These are phyloP conservation scores for Phytophthora ramorum DNA, from an alignment of 352 stramenopile genomes.

Conservation along the genomic window DNA sequence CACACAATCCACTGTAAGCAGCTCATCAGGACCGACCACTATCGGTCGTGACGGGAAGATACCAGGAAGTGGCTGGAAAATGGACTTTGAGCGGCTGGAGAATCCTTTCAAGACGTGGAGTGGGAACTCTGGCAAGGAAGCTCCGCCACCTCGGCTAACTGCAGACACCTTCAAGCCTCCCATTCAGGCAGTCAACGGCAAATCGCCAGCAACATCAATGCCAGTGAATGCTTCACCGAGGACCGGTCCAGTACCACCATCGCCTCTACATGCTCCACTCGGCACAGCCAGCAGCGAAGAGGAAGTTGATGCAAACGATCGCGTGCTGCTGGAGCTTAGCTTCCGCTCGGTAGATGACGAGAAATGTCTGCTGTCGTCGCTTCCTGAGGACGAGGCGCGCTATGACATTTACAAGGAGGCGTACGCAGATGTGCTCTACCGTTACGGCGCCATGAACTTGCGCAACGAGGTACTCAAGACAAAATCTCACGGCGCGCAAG, in stretches of 20 bases:
- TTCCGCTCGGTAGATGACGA: conserved; percentile 49
- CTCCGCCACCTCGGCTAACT: conserved; percentile 50
- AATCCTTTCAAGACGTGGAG: conserved; percentile 85
- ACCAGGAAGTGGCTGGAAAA: conserved; percentile 49
- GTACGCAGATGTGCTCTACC: conserved; percentile 85
- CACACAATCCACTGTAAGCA: conserved; percentile 11
- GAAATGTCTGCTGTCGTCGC: conserved; percentile 54
- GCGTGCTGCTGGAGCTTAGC: conserved; percentile 59
- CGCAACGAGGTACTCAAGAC: conserved; percentile 81
- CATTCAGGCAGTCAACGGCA: conserved; percentile 34
- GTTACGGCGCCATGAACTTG: conserved; percentile 77
- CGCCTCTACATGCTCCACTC: conserved; percentile 22
- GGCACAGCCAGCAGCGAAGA: conserved; percentile 27
- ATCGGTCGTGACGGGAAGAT: conserved; percentile 26
- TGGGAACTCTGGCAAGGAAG: conserved; percentile 42
- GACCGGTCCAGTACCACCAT: conserved; percentile 21
- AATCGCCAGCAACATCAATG: conserved; percentile 40
- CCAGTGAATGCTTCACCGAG: conserved; percentile 33
- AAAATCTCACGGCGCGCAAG: conserved; percentile 34
- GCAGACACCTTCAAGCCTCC: conserved; percentile 62
- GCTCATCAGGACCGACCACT: conserved; percentile 13
- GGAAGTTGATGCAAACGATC: conserved; percentile 48
- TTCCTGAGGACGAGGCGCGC: conserved; percentile 57
- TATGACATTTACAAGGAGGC: conserved; percentile 87
- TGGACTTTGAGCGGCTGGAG: conserved; percentile 76